These are phyloP conservation scores for Schwanniomyces pseudopolymorphus DNA, from an alignment of 805 yeast species.

Conservation along the genomic window DNA sequence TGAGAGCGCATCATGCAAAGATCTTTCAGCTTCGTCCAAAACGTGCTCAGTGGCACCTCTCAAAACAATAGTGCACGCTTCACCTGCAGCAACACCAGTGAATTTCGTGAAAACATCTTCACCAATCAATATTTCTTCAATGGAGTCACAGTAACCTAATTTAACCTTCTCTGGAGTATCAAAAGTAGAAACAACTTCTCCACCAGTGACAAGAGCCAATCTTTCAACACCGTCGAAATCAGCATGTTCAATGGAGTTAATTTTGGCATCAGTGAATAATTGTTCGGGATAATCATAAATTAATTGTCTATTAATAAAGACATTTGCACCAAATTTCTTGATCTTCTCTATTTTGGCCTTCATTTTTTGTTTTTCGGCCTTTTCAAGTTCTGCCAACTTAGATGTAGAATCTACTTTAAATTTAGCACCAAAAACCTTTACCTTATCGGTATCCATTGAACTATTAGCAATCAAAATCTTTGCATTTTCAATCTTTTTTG, in stretches of 20 bases:
- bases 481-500: constrained; percentile 79
- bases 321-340: constrained; percentile 79
- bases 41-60: constrained; percentile 57
- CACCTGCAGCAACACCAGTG: constrained; percentile 93
- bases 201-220: constrained; percentile 94
- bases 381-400: constrained; percentile 89
- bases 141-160: constrained; percentile 82
- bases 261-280: constrained; percentile 80
- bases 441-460: constrained; percentile 95
- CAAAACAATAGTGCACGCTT: constrained; percentile 92
- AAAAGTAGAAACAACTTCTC: constrained; percentile 95
- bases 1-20: constrained; percentile 90
- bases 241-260: constrained; percentile 95
- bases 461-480: constrained; percentile 92
- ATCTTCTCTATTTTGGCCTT: constrained; percentile 84
- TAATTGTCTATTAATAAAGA: constrained; percentile 93
- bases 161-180: constrained; percentile 86
- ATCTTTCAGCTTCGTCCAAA: constrained; percentile 48
- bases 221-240: constrained; percentile 98
- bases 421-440: constrained; percentile 95
- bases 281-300: constrained; percentile 99
- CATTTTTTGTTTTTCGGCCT: constrained; percentile 94
- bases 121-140: constrained; percentile 92
- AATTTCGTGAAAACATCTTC: constrained; percentile 89
- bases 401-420: constrained; percentile 94